phyloP scores from a whole-genome alignment of 345 rosid genomes.

The Eucalyptus brandiana region DNA sequence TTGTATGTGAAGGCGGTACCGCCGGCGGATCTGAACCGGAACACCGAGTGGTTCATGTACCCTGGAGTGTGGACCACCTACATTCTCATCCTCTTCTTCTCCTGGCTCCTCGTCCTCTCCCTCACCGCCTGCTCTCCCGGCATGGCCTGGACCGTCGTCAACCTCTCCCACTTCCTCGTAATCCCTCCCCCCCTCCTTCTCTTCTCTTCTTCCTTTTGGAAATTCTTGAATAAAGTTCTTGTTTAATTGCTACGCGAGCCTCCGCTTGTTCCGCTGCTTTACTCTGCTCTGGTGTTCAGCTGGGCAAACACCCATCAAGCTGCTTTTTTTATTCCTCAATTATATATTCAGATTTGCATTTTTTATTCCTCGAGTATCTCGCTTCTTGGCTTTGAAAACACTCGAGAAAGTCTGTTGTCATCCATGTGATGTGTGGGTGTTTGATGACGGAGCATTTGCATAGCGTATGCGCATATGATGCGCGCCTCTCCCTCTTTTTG shows the following conservation, averaged over 20 bases:
- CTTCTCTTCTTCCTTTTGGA: not conserved
- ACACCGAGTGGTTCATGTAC: conserved; percentile 48
- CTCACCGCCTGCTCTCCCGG: conserved; percentile 39
- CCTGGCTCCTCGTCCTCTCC: conserved; percentile 39
- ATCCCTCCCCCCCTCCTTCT: too few species aligned
- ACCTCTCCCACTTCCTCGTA: conserved; percentile 31
- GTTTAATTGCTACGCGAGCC: not conserved
- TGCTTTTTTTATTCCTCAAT: not conserved
- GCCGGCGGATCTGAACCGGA: conserved; percentile 40
- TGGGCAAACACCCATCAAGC: not conserved
- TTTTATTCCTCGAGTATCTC: not conserved
- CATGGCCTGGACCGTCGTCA: conserved; percentile 46
- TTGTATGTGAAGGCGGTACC: conserved; percentile 38
- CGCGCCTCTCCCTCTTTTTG: not conserved
- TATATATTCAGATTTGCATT: not conserved
- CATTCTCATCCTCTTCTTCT: conserved; percentile 34
- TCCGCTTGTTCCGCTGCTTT: not conserved
- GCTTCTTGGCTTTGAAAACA: not conserved
- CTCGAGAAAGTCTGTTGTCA: not conserved
- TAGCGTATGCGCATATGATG: not conserved
- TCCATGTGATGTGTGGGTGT: not conserved
- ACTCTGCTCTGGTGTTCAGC: not conserved
- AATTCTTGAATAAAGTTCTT: not conserved
- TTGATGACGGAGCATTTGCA: not conserved
- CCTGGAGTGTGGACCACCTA: conserved; percentile 45